A percentile compares a stretch with the other conserved stretches of the same genome.
phyloP scores from a whole-genome alignment of 208 protist species.

The Porcisia hertigi region DNA sequence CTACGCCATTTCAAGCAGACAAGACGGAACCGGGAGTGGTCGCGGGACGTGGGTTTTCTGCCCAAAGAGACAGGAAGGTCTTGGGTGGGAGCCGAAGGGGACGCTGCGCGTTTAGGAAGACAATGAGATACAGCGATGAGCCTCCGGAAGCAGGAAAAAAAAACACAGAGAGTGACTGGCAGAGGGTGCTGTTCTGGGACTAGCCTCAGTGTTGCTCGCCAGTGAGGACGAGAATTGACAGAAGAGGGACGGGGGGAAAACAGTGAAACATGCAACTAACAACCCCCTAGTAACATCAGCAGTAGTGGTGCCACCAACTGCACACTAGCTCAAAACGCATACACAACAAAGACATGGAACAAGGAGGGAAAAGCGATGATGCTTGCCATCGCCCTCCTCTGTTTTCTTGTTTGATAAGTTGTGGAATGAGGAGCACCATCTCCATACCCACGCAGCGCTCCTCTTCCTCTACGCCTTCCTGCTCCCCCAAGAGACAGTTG shows the following conservation, averaged over 20 bases:
- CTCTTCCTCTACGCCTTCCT: no score
- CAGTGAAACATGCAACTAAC: background rate
- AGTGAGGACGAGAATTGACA: background rate
- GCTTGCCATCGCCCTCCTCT: background rate
- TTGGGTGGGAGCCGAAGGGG: background rate
- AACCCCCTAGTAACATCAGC: background rate
- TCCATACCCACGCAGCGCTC: background rate
- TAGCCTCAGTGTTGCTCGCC: background rate
- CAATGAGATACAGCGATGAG: background rate
- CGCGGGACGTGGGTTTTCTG: background rate
- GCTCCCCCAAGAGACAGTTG: background rate
- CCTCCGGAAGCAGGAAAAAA: background rate
- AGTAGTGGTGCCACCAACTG: background rate
- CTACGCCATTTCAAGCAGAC: background rate
- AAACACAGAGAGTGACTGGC: background rate
- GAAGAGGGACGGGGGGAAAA: background rate
- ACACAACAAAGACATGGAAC: background rate
- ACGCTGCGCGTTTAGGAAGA: background rate
- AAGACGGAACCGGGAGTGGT: background rate
- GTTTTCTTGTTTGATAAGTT: background rate
- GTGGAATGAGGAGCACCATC: background rate
- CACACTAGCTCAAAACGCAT: background rate
- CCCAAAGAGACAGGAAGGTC: background rate
- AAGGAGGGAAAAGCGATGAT: background rate
- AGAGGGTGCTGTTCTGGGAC: background rate